A percentile compares a stretch with the other conserved stretches of the same genome.
These are phyloP conservation scores for Lachnellula cervina DNA, from an alignment of 2,329 filamentous ascomycete genomes.

Conservation along the genomic window DNA sequence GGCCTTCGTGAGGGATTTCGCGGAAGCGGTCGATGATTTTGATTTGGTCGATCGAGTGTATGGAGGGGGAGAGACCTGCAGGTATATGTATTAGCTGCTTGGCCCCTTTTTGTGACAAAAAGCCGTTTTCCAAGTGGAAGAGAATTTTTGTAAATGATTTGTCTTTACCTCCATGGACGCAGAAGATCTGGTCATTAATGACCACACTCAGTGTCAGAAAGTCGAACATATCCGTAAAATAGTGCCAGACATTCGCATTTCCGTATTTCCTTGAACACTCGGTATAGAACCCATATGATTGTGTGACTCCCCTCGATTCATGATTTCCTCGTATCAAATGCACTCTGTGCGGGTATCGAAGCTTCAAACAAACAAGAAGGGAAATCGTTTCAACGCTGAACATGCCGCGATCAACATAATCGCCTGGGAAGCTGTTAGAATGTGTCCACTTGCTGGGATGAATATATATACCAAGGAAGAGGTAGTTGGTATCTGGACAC, in stretches of 20 bases:
- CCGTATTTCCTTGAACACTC: conserved; percentile 98
- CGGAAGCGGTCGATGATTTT: conserved; percentile 99
- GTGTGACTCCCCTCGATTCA: conserved; percentile 93
- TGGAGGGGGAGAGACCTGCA: conserved; percentile 73
- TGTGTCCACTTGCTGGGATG: neutral
- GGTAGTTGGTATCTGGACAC: conserved; percentile 96
- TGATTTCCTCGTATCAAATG: conserved; percentile 97
- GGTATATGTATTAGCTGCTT: conserved; percentile 1
- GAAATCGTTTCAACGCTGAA: conserved; percentile 99
- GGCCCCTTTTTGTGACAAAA: neutral
- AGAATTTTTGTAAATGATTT: neutral
- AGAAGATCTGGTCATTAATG: conserved; percentile 98
- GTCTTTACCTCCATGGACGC: conserved; percentile 77
- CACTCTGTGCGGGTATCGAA: conserved; percentile 92
- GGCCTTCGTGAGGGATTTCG: conserved; percentile 96
- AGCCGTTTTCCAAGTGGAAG: conserved; percentile 9
- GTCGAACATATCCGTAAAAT: conserved; percentile 99
- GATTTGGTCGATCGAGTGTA: conserved; percentile 98
- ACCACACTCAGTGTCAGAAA: conserved; percentile 95
- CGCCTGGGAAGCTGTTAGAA: conserved; percentile 45
- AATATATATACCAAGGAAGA: conserved; percentile 71
- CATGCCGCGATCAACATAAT: conserved; percentile 97
- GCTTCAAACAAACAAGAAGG: conserved; percentile 91
- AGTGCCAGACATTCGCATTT: conserved; percentile 98
- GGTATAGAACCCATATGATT: conserved; percentile 98